Evolutionary conservation across 495 filamentous ascomycete species (phyloP).

Genomic region (Penicillium diatomitis): DNA sequence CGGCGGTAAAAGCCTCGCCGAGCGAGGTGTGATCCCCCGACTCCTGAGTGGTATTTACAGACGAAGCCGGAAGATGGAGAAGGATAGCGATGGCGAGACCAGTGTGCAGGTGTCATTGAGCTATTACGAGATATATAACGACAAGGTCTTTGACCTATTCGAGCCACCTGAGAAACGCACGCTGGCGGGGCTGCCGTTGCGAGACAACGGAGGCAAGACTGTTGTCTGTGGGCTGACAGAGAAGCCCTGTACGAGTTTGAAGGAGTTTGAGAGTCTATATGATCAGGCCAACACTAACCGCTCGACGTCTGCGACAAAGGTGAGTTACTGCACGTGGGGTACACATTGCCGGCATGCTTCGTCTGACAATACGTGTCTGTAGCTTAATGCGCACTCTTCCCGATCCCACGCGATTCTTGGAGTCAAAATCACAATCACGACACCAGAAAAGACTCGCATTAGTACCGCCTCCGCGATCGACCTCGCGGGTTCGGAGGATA

Average conservation of each 20-base stretch:
- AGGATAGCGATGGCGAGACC: conserved; percentile 68
- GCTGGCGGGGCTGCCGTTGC: conserved; percentile 69
- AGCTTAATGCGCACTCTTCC: conserved; percentile 88
- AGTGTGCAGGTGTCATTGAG: conserved; percentile 71
- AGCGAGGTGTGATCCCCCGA: conserved; percentile 85
- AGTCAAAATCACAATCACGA: conserved; percentile 73
- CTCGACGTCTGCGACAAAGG: conserved; percentile 85
- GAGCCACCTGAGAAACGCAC: conserved; percentile 87
- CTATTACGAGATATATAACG: conserved; percentile 99
- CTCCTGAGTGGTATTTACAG: conserved; percentile 82
- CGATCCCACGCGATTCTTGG: conserved; percentile 89
- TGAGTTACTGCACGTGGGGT: conserved; percentile 10
- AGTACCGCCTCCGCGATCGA: conserved; percentile 93
- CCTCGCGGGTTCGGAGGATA: conserved; percentile 93
- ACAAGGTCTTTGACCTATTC: conserved; percentile 89
- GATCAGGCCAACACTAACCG: conserved; percentile 91
- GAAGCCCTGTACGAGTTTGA: conserved; percentile 71
- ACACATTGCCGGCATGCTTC: background rate
- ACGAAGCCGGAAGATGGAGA: conserved; percentile 74
- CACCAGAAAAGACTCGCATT: conserved; percentile 57
- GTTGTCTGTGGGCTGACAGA: conserved; percentile 88
- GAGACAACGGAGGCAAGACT: conserved; percentile 84
- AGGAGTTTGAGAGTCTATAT: conserved; percentile 88
- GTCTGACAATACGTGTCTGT: conserved; percentile 7
- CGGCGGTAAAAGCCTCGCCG: conserved; percentile 78